These are phyloP conservation scores for Hemisphaericaspora nanyangensis DNA, from an alignment of 805 yeast genomes.

Conservation along the genomic window DNA sequence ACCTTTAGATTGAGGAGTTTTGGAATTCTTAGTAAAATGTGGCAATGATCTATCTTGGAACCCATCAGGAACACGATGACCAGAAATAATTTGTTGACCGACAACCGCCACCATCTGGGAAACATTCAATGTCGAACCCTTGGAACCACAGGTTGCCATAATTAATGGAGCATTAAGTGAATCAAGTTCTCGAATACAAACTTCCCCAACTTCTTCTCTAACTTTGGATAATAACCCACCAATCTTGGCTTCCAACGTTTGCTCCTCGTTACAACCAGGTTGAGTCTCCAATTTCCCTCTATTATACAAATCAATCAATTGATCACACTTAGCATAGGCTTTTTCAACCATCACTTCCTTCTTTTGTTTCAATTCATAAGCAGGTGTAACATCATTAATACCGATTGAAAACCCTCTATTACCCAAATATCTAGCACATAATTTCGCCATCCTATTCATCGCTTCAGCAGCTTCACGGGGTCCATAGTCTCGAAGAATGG, in stretches of 20 bases:
- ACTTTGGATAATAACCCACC: slow-evolving; percentile 95
- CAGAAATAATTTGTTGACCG: slow-evolving; percentile 97
- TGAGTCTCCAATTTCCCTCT: slow-evolving; percentile 93
- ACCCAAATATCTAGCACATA: slow-evolving; percentile 93
- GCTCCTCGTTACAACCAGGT: slow-evolving; percentile 99
- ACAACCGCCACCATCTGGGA: slow-evolving; percentile 99
- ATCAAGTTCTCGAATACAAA: slow-evolving; percentile 88
- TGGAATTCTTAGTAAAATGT: slow-evolving; percentile 92
- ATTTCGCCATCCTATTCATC: slow-evolving; percentile 98
- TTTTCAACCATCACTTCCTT: slow-evolving; percentile 87
- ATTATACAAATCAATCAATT: slow-evolving; percentile 71
- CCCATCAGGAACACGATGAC: slow-evolving; percentile 99
- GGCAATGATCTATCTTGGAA: slow-evolving; percentile 98
- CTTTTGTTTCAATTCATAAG: slow-evolving; percentile 62
- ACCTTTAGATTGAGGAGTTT: slow-evolving; percentile 97
- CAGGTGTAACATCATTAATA: slow-evolving; percentile 96
- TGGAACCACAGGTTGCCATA: slow-evolving; percentile 99
- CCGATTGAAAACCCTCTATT: slow-evolving; percentile 97
- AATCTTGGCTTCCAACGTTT: slow-evolving; percentile 94
- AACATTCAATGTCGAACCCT: slow-evolving; percentile 95
- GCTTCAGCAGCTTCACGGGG: slow-evolving; percentile 92
- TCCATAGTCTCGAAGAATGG: slow-evolving; percentile 94
- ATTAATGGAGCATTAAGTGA: slow-evolving; percentile 91
- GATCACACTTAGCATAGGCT: slow-evolving; percentile 90
- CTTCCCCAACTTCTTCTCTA: slow-evolving; percentile 98